phyloP scores from a whole-genome alignment of 768 basidiomycete species.

The Tulasnella calospora region DNA sequence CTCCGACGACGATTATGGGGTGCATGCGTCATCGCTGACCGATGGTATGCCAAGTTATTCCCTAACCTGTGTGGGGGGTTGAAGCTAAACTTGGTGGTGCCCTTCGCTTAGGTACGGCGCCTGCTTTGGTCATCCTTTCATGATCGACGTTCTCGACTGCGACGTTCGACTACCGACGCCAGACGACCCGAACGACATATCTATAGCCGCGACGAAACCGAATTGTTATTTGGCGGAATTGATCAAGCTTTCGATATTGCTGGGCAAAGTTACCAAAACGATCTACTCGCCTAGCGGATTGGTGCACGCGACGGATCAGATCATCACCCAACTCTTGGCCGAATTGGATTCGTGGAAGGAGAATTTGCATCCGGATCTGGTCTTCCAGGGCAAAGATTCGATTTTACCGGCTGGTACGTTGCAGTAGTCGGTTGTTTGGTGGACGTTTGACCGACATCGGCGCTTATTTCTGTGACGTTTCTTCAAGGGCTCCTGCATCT shows the following conservation, averaged over 20 bases:
- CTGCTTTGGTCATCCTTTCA: constrained; percentile 87
- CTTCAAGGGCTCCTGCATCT: constrained; percentile 75
- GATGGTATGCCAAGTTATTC: constrained; percentile 56
- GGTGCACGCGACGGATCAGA: constrained; percentile 75
- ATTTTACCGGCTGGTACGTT: background rate
- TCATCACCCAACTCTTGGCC: constrained; percentile 46
- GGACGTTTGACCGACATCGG: no score
- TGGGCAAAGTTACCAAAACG: constrained; percentile 87
- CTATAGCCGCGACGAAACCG: constrained; percentile 30
- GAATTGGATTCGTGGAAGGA: constrained; percentile 34
- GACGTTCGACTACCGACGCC: constrained; percentile 90
- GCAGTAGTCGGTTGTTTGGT: background rate
- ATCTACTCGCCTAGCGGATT: constrained; percentile 93
- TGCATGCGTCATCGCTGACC: constrained; percentile 87
- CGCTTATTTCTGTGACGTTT: constrained; percentile 37
- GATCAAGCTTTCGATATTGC: constrained; percentile 81
- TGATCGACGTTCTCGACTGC: constrained; percentile 96
- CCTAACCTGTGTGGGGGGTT: background rate
- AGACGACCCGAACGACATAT: constrained; percentile 65
- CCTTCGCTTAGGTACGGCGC: constrained; percentile 61
- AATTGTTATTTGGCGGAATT: constrained; percentile 77
- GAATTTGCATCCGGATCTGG: constrained; percentile 15
- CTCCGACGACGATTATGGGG: constrained; percentile 88
- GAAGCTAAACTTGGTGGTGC: background rate
- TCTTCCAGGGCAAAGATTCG: background rate